Evolutionary conservation across 2,329 filamentous ascomycete species (phyloP), one percentile per base, ranked within the genome.

Genomic region (Diaporthe aspalathi): DNA sequence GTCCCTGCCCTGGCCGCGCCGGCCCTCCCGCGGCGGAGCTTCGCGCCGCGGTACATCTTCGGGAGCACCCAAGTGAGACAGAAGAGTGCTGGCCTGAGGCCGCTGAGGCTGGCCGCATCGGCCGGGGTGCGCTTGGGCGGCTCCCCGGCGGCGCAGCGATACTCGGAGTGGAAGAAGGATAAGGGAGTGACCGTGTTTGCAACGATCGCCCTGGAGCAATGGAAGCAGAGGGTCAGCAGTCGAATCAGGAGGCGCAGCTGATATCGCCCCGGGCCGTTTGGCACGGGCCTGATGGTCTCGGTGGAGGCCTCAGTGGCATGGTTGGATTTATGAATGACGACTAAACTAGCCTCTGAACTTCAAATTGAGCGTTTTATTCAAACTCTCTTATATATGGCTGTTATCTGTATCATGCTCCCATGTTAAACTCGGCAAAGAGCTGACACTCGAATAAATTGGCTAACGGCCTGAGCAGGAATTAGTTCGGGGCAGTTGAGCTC

Each of bases 101-200:
- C 60, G 14, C 16, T 65, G 60, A 50, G 60, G 45, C 16, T 65
- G 43, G 60, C 60, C 20, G 60, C 60, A 2, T 65, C 60, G 29
- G 60, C 60, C 6, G 45, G 45, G 3, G 60, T 50, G 14, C 60
- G 60, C 3, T 1, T 50, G 29, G 60, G 60, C n/a, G 45, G 60
- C 7, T 50, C 60, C 12, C 29, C 45, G 7, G 45, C 29, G 7
- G 60, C 60, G 38, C 60, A 65, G 5, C 20, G n/a, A 9, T 65
- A 65, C n/a, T 65, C 29, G 60, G 60, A 65, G 12, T 65, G 60
- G 60, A 65, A 65, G 45, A 65, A 65, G 29, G 60, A 65, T 2
- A 65, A 65, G 29, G 60, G 60, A 12, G 45, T 65, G 2, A 24
- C 43, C 22, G 60, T 65, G n/a, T 65, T 65, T 65, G 60, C 60